These are phyloP conservation scores for Lactifluus subvellereus DNA, from an alignment of 768 basidiomycete genomes.

Conservation along the genomic window DNA sequence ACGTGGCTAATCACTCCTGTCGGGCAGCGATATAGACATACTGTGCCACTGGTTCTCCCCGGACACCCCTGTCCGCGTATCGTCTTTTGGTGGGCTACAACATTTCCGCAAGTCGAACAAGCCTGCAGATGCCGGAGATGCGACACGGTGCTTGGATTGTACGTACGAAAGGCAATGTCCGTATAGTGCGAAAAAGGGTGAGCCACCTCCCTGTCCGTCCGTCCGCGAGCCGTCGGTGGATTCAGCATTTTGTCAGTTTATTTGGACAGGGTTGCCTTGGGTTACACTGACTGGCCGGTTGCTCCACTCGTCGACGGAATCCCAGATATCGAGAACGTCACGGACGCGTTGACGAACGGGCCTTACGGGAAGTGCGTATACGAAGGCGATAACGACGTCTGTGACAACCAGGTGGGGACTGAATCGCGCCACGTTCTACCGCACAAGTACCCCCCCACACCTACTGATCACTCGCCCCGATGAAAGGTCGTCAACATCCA, in stretches of 20 bases:
- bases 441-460: not conserved
- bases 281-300: constrained; percentile 59
- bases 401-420: constrained; percentile 65
- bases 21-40: constrained; percentile 73
- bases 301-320: constrained; percentile 67
- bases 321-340: constrained; percentile 84
- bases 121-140: constrained; percentile 59
- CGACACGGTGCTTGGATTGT: constrained; percentile 74
- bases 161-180: constrained; percentile 64
- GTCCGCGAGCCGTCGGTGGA: not conserved
- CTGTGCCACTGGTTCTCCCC: constrained; percentile 73
- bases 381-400: constrained; percentile 79
- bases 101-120: constrained; percentile 76
- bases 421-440: not conserved
- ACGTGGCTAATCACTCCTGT: not conserved
- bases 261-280: constrained; percentile 60
- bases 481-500: constrained; percentile 76
- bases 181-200: constrained; percentile 85
- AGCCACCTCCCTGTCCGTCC: constrained; percentile 22
- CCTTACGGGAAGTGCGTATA: constrained; percentile 84
- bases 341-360: constrained; percentile 58
- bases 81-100: constrained; percentile 80
- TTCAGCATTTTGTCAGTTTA: constrained; percentile 50
- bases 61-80: constrained; percentile 57
- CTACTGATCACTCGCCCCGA: not conserved